These are phyloP conservation scores for Saposhnikovia divaricata DNA, from an alignment of 129 eudicot genomes.

Conservation along the genomic window DNA sequence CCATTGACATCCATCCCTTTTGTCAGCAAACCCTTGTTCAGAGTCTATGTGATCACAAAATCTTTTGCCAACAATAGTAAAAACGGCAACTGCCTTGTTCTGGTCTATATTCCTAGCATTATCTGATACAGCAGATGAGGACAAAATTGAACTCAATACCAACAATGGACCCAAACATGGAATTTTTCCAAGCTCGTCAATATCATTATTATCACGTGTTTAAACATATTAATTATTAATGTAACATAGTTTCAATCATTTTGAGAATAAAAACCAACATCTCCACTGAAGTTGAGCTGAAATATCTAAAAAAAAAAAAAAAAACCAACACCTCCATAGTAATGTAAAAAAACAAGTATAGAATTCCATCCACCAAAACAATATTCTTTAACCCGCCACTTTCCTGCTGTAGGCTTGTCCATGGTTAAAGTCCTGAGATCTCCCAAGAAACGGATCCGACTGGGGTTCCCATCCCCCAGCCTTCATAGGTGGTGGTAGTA, in stretches of 20 bases:
- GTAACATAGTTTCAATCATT: background rate
- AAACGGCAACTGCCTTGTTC: background rate
- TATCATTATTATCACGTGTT: background rate
- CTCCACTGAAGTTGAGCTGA: no score
- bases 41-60: background rate
- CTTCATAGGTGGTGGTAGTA: constrained; percentile 62
- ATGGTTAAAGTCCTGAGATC: constrained; percentile 36
- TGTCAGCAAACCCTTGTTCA: background rate
- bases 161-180: background rate
- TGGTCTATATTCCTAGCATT: background rate
- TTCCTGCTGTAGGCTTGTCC: constrained; percentile 37
- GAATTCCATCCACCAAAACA: background rate
- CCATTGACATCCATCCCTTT: background rate
- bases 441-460: constrained; percentile 43
- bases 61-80: background rate
- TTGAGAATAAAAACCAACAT: background rate
- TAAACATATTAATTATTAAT: background rate
- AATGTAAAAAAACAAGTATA: background rate
- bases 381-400: constrained; percentile 54
- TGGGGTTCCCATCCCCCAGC: constrained; percentile 65
- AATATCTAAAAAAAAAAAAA: no score
- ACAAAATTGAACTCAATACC: background rate
- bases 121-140: background rate
- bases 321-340: background rate
- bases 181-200: background rate